phyloP scores from a whole-genome alignment of 1,139 yeast species.

The Hansenula lynferdii region DNA sequence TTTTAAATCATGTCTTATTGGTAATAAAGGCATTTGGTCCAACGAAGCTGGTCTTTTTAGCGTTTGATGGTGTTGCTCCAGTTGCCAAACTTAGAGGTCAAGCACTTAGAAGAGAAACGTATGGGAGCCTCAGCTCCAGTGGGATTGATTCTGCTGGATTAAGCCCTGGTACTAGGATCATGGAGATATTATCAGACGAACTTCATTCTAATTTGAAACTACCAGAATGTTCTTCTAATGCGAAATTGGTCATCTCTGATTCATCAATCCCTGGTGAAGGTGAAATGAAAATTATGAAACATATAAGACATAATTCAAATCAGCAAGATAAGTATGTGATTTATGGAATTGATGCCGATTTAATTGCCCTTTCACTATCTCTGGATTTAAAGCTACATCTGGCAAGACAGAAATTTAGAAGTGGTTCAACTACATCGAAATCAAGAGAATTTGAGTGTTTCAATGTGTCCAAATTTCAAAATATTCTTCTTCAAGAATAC shows the following conservation, averaged over 20 bases:
- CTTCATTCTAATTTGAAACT: neutral
- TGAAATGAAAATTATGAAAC: slow-evolving; percentile 86
- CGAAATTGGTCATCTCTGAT: slow-evolving; percentile 55
- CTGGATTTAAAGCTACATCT: neutral
- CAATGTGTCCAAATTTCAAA: slow-evolving; percentile 5
- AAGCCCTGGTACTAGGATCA: slow-evolving; percentile 87
- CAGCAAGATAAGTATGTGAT: slow-evolving; percentile 49
- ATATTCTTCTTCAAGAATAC: neutral
- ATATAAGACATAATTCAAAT: slow-evolving; percentile 48
- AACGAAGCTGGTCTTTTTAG: slow-evolving; percentile 68
- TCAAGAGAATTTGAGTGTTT: slow-evolving; percentile 11
- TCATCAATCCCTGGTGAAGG: slow-evolving; percentile 93
- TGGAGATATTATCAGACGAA: slow-evolving; percentile 72
- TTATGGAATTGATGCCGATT: slow-evolving; percentile 86
- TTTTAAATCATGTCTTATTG: slow-evolving; percentile 73
- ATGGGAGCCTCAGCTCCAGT: slow-evolving; percentile 27
- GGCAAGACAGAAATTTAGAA: neutral
- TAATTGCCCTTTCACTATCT: slow-evolving; percentile 51
- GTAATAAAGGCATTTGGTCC: slow-evolving; percentile 68
- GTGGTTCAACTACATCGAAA: neutral
- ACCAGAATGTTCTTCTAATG: slow-evolving; percentile 12
- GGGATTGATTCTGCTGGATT: slow-evolving; percentile 83
- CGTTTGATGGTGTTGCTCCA: slow-evolving; percentile 93
- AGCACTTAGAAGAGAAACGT: slow-evolving; percentile 59
- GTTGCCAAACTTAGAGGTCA: slow-evolving; percentile 92